phyloP scores from a whole-genome alignment of 2,329 filamentous ascomycete genomes.

The Sporothrix phasma region DNA sequence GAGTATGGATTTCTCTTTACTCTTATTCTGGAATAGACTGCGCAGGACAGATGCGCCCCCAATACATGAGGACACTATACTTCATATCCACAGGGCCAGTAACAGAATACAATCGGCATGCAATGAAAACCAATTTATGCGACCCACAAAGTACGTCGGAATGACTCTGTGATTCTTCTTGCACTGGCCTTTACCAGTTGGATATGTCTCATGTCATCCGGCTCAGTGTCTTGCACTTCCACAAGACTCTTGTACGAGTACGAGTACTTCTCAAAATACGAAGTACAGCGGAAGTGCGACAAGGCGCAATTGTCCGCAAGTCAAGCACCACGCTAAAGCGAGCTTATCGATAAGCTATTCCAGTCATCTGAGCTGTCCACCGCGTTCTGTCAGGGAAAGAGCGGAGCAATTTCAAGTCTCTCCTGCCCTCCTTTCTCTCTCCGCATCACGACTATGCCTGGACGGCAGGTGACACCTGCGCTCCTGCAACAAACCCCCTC shows the following conservation, averaged over 20 bases:
- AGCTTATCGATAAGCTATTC: slow-evolving; percentile 9
- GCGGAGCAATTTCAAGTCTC: neutral
- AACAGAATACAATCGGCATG: neutral
- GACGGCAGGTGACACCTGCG: slow-evolving; percentile 9
- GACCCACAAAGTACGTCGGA: no score
- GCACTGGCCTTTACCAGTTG: no score
- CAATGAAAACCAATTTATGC: no score
- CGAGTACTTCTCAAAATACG: no score
- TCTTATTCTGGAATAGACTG: neutral
- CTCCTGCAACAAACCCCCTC: neutral
- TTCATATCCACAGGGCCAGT: neutral
- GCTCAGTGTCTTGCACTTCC: no score
- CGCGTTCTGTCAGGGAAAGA: neutral
- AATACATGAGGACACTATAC: neutral
- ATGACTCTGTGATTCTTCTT: no score
- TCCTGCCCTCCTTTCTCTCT: neutral
- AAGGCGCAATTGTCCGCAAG: neutral
- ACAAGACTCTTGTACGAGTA: no score
- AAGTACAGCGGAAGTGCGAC: neutral
- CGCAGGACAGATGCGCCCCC: neutral
- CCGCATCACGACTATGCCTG: slow-evolving; percentile 11
- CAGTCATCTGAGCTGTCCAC: neutral
- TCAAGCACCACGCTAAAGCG: neutral
- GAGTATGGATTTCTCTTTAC: slow-evolving; percentile 15
- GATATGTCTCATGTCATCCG: no score